A percentile compares a stretch with the other conserved stretches of the same genome.
phyloP scores from a whole-genome alignment of 352 stramenopile genomes.

The Pythium diclinum region DNA sequence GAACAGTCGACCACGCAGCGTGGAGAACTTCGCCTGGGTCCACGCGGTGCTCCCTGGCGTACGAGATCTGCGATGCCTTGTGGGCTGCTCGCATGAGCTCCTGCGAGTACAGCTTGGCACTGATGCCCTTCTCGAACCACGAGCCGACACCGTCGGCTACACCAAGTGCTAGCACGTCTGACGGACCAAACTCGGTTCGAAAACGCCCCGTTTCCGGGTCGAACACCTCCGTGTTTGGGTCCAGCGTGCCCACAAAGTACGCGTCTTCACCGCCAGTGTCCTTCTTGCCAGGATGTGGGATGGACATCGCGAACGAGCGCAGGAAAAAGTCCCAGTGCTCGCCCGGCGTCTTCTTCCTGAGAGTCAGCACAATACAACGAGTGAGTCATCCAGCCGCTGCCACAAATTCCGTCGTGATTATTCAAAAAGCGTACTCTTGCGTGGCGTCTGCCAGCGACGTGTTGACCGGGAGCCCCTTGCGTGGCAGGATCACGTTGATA shows the following conservation, averaged over 20 bases:
- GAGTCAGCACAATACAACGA: neutral
- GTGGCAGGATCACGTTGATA: conserved; percentile 82
- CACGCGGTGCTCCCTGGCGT: conserved; percentile 53
- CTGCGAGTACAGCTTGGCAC: conserved; percentile 60
- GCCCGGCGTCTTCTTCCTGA: conserved; percentile 5
- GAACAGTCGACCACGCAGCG: conserved; percentile 68
- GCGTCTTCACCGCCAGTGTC: conserved; percentile 89
- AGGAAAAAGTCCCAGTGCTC: conserved; percentile 61
- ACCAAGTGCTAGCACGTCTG: conserved; percentile 88
- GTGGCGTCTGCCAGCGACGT: conserved; percentile 36
- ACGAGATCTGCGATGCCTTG: conserved; percentile 57
- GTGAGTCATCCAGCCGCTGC: neutral
- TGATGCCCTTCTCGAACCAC: conserved; percentile 94
- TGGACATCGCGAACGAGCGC: conserved; percentile 71
- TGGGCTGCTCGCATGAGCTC: conserved; percentile 79
- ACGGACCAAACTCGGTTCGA: conserved; percentile 44
- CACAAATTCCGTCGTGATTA: neutral
- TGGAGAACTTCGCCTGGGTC: conserved; percentile 66
- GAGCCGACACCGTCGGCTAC: conserved; percentile 95
- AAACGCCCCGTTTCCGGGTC: conserved; percentile 32
- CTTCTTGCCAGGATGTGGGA: conserved; percentile 73
- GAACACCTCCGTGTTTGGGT: conserved; percentile 24
- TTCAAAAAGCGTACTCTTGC: conserved; percentile 25
- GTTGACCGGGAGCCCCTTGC: conserved; percentile 75
- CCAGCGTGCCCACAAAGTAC: conserved; percentile 87